A percentile compares a stretch with the other conserved stretches of the same genome.
These are phyloP conservation scores for Phialocephala sp. DNA, from an alignment of 2,329 filamentous ascomycete genomes.

Conservation along the genomic window DNA sequence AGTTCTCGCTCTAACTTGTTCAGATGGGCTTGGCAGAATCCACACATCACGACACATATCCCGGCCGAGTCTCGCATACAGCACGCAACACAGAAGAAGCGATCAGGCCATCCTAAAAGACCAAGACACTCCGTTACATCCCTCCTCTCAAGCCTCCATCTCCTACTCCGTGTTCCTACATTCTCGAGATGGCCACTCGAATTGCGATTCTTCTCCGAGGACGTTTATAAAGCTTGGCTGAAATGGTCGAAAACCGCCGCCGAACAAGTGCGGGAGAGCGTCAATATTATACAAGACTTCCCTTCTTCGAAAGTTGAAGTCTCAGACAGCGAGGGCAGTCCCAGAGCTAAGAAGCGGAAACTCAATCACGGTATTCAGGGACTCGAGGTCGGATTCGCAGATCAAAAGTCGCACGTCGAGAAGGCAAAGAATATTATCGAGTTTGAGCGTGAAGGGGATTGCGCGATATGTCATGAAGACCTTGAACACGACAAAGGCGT, in stretches of 20 bases:
- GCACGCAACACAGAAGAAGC: conserved; percentile 56
- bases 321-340: conserved; percentile 9
- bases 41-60: conserved; percentile 81
- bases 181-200: conserved; percentile 84
- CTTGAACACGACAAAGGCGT: conserved; percentile 57
- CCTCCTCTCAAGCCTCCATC: conserved; percentile 79
- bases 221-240: conserved; percentile 74
- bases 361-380: conserved; percentile 56
- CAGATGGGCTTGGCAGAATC: conserved; percentile 92
- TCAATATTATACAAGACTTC: conserved; percentile 38
- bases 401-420: conserved; percentile 58
- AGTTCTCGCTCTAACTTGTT: background rate
- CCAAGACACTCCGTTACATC: conserved; percentile 67
- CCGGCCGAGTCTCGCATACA: conserved; percentile 65
- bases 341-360: conserved; percentile 23
- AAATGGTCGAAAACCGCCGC: conserved; percentile 55
- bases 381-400: conserved; percentile 60
- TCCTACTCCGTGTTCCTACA: conserved; percentile 78
- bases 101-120: conserved; percentile 59
- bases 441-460: conserved; percentile 62
- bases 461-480: conserved; percentile 56
- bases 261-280: conserved; percentile 33
- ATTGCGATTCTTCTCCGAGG: conserved; percentile 76
- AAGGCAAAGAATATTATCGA: conserved; percentile 60
- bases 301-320: conserved; percentile 9